Evolutionary conservation across 345 rosid species (phyloP).

Genomic region (Murraya paniculata): DNA sequence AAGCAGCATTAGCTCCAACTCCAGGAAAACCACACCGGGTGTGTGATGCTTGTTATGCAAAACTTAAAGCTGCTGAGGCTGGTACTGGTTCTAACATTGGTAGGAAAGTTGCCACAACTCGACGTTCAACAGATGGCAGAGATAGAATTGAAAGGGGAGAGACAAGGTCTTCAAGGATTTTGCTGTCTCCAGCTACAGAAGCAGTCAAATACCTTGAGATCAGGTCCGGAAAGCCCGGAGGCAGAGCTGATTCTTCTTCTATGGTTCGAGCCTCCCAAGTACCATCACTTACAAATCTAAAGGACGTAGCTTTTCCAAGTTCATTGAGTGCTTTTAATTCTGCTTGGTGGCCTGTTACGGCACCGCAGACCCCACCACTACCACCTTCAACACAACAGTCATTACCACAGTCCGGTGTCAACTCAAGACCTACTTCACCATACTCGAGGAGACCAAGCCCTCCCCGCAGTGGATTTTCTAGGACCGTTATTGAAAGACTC

Average conservation of each 20-base stretch:
- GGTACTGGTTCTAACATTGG: conserved; percentile 32
- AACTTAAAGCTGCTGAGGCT: conserved; percentile 76
- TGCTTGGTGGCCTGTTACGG: conserved; percentile 48
- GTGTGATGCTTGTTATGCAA: conserved; percentile 82
- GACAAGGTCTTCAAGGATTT: conserved; percentile 46
- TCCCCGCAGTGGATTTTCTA: conserved; percentile 70
- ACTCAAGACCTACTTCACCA: conserved; percentile 59
- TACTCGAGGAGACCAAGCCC: conserved; percentile 71
- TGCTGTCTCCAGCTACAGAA: conserved; percentile 62
- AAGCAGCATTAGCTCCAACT: conserved; percentile 95
- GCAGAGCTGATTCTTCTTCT: conserved; percentile 46
- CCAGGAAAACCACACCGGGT: conserved; percentile 98
- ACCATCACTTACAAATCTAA: conserved; percentile 59
- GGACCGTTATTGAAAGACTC: conserved; percentile 70
- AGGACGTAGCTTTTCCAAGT: conserved; percentile 74
- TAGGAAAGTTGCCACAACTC: conserved; percentile 42
- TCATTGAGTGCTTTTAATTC: conserved; percentile 65
- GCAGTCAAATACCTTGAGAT: conserved; percentile 72
- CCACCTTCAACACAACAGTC: conserved; percentile 20
- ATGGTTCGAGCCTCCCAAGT: conserved; percentile 70
- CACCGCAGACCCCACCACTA: conserved; percentile 14
- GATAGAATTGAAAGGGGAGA: conserved; percentile 51
- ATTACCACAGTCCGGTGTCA: conserved; percentile 35
- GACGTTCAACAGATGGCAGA: conserved; percentile 46
- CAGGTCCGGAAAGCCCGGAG: conserved; percentile 54